Conservation (phyloP, 2,329 filamentous ascomycete species). For the Xylariaceae sp. region DNA sequence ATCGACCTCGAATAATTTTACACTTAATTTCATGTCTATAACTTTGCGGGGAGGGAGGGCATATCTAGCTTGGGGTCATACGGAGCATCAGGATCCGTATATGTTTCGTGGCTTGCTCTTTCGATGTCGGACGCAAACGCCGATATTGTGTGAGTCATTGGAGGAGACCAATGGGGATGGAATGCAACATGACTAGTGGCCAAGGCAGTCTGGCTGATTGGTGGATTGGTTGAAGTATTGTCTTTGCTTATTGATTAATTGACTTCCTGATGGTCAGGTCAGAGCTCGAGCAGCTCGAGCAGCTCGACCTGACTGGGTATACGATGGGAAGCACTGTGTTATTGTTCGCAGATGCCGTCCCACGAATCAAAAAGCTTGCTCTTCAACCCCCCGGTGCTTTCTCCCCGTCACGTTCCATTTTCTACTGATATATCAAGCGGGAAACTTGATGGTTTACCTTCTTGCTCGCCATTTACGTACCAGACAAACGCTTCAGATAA, state of each 20-base stretch:
- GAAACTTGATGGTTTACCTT: no score
- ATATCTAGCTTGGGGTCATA: no score
- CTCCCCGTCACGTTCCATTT: not conserved
- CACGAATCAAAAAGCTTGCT: not conserved
- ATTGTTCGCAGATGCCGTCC: not conserved
- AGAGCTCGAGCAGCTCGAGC: slow-evolving; percentile 8
- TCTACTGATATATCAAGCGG: not conserved
- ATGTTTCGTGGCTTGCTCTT: not conserved
- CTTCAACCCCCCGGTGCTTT: not conserved
- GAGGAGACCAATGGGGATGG: not conserved
- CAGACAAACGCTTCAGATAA: no score
- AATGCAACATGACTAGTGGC: not conserved
- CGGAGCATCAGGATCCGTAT: not conserved
- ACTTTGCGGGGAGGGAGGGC: not conserved
- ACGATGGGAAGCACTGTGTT: not conserved
- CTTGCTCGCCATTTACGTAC: no score
- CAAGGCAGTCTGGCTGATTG: not conserved
- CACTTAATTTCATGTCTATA: slow-evolving; percentile 4
- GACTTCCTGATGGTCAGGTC: slow-evolving; percentile 5
- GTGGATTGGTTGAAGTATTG: not conserved
- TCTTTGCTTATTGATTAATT: not conserved
- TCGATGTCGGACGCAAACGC: not conserved
- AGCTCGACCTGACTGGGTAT: not conserved
- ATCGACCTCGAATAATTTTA: slow-evolving; percentile 39
- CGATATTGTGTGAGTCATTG: not conserved